Evolutionary conservation across 345 rosid species (phyloP).

Genomic region (Populus euphratica): DNA sequence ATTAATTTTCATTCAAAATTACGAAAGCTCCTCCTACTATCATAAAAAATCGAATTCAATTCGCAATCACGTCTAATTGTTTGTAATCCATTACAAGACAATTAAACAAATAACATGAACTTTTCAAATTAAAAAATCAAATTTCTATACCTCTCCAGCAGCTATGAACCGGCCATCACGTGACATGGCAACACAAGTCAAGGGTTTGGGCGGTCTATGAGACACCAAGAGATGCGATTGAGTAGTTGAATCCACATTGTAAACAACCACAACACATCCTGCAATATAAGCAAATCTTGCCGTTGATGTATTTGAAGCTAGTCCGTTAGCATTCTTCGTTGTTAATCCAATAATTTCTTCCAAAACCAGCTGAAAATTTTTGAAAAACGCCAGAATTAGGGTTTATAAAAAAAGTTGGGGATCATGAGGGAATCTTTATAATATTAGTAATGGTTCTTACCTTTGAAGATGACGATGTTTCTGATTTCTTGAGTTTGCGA

Average conservation of each 20-base stretch:
- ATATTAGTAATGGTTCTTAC: background rate
- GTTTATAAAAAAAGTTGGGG: background rate
- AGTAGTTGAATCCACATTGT: slow-evolving; percentile 42
- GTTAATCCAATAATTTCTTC: slow-evolving; percentile 72
- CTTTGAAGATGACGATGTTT: background rate
- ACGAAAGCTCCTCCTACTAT: background rate
- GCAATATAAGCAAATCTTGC: slow-evolving; percentile 60
- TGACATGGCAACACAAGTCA: slow-evolving; percentile 61
- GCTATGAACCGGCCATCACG: slow-evolving; percentile 64
- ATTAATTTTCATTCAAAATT: background rate
- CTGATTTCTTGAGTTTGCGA: background rate
- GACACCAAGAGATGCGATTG: slow-evolving; percentile 66
- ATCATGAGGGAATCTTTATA: background rate
- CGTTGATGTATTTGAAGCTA: slow-evolving; percentile 46
- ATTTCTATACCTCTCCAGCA: slow-evolving; percentile 60
- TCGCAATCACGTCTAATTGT: too few relatives aligned
- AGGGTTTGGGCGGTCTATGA: slow-evolving; percentile 59
- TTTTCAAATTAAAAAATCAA: background rate
- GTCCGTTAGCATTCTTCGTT: slow-evolving; percentile 55
- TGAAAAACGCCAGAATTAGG: background rate
- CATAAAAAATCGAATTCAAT: background rate
- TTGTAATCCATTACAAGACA: background rate
- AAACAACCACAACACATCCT: slow-evolving; percentile 72
- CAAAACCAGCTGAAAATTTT: slow-evolving; percentile 42
- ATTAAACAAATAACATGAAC: background rate